Evolutionary conservation across 768 basidiomycete genomes (phyloP).

Genomic region (Megacollybia marginata): DNA sequence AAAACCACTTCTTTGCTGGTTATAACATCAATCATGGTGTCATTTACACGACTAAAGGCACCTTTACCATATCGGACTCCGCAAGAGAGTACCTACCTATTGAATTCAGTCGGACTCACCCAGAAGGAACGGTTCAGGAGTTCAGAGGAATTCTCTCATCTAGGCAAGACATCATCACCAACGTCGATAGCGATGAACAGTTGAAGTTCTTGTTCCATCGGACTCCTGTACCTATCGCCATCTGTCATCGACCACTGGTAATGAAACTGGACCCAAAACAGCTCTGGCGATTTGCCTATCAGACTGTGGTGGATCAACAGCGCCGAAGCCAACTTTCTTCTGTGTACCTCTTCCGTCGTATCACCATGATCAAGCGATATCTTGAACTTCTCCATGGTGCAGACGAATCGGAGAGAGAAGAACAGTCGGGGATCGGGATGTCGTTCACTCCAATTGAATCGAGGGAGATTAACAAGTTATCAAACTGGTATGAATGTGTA

Average conservation of each 20-base stretch:
- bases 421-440: background rate
- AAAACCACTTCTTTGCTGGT: background rate
- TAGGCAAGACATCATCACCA: background rate
- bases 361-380: constrained; percentile 1
- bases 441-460: constrained; percentile 1
- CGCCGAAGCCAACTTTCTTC: background rate
- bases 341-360: background rate
- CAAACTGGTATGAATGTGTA: constrained; percentile 1
- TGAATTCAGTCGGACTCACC: background rate
- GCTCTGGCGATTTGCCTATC: constrained; percentile 1
- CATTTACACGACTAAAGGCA: background rate
- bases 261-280: background rate
- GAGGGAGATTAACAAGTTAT: background rate
- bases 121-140: background rate
- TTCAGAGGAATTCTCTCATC: background rate
- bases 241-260: constrained; percentile 4
- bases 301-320: background rate
- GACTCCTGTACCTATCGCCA: background rate
- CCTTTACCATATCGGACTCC: background rate
- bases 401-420: background rate
- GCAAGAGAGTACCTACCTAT: background rate
- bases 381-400: background rate
- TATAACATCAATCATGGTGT: background rate
- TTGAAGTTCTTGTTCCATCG: background rate
- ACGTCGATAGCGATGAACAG: no score